A percentile compares a stretch with the other conserved stretches of the same genome.
Evolutionary conservation across 2,329 filamentous ascomycete species (phyloP).

Genomic region (Diaporthe longicolla): DNA sequence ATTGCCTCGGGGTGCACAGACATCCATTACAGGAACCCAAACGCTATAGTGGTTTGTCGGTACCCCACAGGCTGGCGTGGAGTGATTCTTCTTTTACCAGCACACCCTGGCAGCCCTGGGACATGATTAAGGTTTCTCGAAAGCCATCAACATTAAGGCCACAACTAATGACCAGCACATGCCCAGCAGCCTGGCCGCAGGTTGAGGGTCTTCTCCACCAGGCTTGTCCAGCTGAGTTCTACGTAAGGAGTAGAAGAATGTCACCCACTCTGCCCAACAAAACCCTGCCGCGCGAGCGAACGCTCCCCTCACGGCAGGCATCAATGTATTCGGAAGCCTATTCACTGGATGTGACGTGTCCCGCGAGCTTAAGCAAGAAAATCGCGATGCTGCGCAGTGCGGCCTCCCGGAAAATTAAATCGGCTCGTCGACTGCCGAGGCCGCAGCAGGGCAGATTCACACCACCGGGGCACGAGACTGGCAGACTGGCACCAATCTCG

Average conservation of each 20-base stretch:
- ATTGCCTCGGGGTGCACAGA: neutral
- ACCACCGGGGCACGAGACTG: neutral
- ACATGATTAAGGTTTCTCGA: neutral
- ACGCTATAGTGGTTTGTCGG: neutral
- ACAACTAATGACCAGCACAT: neutral
- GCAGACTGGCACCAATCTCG: neutral
- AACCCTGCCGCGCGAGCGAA: neutral
- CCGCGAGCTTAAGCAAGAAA: neutral
- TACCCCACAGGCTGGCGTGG: neutral
- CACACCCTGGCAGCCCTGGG: neutral
- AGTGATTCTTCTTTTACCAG: neutral
- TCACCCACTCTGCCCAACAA: neutral
- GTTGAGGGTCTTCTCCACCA: neutral
- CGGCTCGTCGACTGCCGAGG: constrained; percentile 22
- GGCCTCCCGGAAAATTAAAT: constrained; percentile 13
- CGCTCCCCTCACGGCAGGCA: neutral
- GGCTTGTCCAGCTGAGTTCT: neutral
- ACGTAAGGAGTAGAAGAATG: neutral
- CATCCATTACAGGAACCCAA: neutral
- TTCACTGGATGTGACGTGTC: constrained; percentile 8
- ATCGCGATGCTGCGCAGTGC: constrained; percentile 2
- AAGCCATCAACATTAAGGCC: neutral
- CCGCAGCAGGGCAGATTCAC: neutral
- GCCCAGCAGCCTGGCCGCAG: neutral
- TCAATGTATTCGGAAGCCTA: constrained; percentile 3